Evolutionary conservation across 352 stramenopile species (phyloP).

Genomic region (Globisporangium spiculum): DNA sequence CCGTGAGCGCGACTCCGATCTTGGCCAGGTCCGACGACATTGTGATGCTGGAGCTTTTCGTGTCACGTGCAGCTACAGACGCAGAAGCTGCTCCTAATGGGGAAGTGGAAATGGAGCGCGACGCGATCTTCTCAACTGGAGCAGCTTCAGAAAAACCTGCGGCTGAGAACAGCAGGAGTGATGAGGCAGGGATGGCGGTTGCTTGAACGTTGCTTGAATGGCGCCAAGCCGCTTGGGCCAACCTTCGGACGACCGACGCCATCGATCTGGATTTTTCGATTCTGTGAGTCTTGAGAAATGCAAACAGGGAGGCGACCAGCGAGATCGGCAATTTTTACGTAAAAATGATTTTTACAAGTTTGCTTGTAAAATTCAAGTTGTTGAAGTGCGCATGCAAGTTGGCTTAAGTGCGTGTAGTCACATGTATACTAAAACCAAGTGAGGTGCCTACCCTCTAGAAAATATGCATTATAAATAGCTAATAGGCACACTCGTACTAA

Average conservation of each 20-base stretch:
- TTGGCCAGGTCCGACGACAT: constrained; percentile 48
- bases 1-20: constrained; percentile 37
- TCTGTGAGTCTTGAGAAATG: background rate
- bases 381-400: no score
- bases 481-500: no score
- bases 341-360: no score
- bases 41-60: background rate
- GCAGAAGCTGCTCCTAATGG: background rate
- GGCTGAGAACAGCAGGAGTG: constrained; percentile 6
- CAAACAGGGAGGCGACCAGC: no score
- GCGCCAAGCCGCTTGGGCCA: background rate
- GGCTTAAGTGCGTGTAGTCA: no score
- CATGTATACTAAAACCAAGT: no score
- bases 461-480: no score
- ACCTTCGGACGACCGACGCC: constrained; percentile 11
- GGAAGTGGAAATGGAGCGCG: background rate
- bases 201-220: constrained; percentile 1
- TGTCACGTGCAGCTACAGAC: background rate
- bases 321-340: no score
- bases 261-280: constrained; percentile 15
- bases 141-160: constrained; percentile 4
- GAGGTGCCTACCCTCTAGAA: background rate
- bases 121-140: constrained; percentile 1
- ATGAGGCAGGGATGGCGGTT: background rate
- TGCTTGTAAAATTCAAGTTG: no score